Conservation (phyloP, 345 rosid species). For the Eucalyptus marginata region DNA sequence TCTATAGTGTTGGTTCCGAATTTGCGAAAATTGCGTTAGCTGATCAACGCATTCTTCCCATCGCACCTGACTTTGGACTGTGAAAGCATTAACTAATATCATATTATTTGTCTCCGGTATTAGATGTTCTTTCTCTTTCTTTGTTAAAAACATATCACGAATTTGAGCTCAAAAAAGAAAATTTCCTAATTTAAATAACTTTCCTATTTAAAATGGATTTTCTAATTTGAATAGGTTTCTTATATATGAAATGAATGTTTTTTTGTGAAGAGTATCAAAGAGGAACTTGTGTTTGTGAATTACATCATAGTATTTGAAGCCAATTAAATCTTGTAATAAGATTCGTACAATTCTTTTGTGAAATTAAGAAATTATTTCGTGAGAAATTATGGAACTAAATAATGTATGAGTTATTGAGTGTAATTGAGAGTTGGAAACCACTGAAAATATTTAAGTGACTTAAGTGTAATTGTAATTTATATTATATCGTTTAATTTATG, state of each 20-base stretch:
- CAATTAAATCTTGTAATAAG: too few relatives aligned
- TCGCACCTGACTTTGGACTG: not conserved
- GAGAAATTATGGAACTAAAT: not conserved
- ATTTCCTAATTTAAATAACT: too few relatives aligned
- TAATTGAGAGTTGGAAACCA: accelerated
- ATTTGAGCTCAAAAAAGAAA: not conserved
- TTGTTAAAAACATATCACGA: too few relatives aligned
- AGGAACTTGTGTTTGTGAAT: not conserved
- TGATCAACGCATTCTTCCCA: not conserved
- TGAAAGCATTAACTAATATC: not conserved
- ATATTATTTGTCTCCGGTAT: not conserved
- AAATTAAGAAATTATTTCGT: too few relatives aligned
- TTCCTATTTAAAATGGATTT: not conserved
- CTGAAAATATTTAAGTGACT: too few relatives aligned
- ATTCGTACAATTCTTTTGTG: too few relatives aligned
- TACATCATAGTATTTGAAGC: not conserved
- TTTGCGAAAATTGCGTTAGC: not conserved
- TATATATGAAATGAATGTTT: too few relatives aligned
- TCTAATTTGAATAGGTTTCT: too few relatives aligned
- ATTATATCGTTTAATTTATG: too few relatives aligned
- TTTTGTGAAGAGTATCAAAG: too few relatives aligned
- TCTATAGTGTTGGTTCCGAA: not conserved
- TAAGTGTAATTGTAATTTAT: accelerated
- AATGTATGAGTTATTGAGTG: not conserved
- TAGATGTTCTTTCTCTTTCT: not conserved